phyloP scores from a whole-genome alignment of 2,329 filamentous ascomycete species.

The Chaetoscypha palmicola region DNA sequence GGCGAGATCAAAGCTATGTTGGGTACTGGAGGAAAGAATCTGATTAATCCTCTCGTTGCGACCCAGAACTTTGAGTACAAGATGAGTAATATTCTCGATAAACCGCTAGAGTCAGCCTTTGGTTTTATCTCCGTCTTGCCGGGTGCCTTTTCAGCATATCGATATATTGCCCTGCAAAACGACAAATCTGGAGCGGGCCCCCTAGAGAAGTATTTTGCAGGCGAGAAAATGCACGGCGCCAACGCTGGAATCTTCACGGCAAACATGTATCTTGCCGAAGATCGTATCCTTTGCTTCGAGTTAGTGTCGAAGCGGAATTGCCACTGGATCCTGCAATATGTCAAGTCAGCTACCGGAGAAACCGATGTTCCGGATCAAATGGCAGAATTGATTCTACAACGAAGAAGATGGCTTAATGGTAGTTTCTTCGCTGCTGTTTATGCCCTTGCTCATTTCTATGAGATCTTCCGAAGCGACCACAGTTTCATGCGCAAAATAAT shows the following conservation, averaged over 20 bases:
- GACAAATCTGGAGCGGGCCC: conserved; percentile 92
- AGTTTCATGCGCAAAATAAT: conserved; percentile 79
- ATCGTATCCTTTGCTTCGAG: conserved; percentile 98
- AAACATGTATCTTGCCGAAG: conserved; percentile 98
- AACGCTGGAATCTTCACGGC: conserved; percentile 95
- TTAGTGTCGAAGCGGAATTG: conserved; percentile 96
- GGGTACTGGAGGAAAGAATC: conserved; percentile 72
- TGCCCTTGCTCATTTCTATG: conserved; percentile 87
- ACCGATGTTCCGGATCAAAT: conserved; percentile 94
- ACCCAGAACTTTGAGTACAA: conserved; percentile 99
- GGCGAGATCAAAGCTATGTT: conserved; percentile 99
- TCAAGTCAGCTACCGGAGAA: conserved; percentile 94
- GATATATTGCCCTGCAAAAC: conserved; percentile 89
- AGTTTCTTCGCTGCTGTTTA: conserved; percentile 98
- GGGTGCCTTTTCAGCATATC: conserved; percentile 96
- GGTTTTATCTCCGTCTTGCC: conserved; percentile 96
- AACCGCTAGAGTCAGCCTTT: conserved; percentile 93
- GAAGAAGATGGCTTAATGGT: conserved; percentile 94
- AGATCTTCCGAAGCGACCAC: conserved; percentile 91
- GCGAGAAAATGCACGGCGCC: conserved; percentile 83
- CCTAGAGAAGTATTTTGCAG: conserved; percentile 92
- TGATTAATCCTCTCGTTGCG: conserved; percentile 88
- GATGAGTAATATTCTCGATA: conserved; percentile 99
- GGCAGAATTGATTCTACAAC: conserved; percentile 90
- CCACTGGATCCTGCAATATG: conserved; percentile 95